These are phyloP conservation scores for Xylaria scruposa DNA, from an alignment of 495 filamentous ascomycete species.

Conservation along the genomic window DNA sequence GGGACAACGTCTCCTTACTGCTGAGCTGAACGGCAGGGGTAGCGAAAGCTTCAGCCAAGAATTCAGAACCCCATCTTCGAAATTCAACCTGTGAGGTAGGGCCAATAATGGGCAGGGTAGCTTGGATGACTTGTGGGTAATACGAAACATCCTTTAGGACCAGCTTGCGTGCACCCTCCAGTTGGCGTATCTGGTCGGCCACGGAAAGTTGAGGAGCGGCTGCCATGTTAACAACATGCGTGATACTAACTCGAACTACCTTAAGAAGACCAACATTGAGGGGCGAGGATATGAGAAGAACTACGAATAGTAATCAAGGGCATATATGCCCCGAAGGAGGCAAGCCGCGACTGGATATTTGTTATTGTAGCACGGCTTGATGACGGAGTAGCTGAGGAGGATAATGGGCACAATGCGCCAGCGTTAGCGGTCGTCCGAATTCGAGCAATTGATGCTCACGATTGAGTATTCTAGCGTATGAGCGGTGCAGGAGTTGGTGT, in stretches of 20 bases:
- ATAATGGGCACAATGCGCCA: constrained; percentile 11
- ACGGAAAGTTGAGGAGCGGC: constrained; percentile 59
- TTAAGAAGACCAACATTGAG: constrained; percentile 19
- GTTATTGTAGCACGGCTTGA: neutral
- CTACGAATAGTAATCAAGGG: constrained; percentile 13
- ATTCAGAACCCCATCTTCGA: constrained; percentile 94
- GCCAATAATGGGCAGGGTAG: constrained; percentile 86
- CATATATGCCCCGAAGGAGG: constrained; percentile 1
- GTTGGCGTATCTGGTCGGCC: constrained; percentile 78
- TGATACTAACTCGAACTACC: constrained; percentile 17
- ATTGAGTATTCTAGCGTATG: neutral
- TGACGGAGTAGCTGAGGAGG: neutral
- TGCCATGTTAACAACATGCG: constrained; percentile 46
- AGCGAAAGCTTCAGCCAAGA: constrained; percentile 94
- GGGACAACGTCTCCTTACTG: constrained; percentile 77
- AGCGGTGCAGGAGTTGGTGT: neutral
- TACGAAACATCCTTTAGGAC: constrained; percentile 81
- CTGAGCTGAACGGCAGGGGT: constrained; percentile 73
- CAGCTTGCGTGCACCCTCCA: constrained; percentile 85
- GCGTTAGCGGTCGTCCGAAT: constrained; percentile 1
- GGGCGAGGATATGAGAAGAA: neutral
- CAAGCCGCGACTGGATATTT: neutral
- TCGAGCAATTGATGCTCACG: neutral
- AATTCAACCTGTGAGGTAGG: constrained; percentile 75
- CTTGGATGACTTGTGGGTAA: constrained; percentile 89